Evolutionary conservation across 805 yeast genomes (phyloP).

Genomic region (Candida succiphila): DNA sequence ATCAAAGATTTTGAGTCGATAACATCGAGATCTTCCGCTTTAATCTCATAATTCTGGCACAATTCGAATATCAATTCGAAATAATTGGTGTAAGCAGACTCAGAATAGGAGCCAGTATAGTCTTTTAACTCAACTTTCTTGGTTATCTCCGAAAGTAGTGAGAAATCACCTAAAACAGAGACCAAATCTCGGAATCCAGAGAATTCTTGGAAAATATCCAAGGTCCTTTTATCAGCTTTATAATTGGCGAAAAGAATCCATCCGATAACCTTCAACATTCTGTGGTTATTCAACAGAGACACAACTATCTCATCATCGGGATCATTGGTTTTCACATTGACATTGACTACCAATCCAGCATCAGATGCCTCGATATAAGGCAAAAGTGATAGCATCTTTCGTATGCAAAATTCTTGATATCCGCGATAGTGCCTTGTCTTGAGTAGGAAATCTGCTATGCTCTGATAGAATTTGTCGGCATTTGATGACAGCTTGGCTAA

Average conservation of each 20-base stretch:
- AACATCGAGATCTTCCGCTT: slow-evolving; percentile 27
- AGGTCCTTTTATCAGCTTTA: slow-evolving; percentile 17
- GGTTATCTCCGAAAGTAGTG: too few species aligned
- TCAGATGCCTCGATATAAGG: slow-evolving; percentile 20
- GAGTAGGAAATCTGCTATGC: slow-evolving; percentile 17
- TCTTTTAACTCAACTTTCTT: too few species aligned
- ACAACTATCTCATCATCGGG: slow-evolving; percentile 10
- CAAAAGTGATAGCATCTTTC: slow-evolving; percentile 38
- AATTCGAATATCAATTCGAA: slow-evolving; percentile 47
- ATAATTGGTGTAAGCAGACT: slow-evolving; percentile 21
- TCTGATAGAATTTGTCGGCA: slow-evolving; percentile 17
- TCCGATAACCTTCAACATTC: slow-evolving; percentile 21
- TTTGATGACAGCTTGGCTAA: slow-evolving; percentile 3
- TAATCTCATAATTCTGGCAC: slow-evolving; percentile 39
- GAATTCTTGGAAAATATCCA: slow-evolving; percentile 38
- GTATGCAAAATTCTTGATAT: slow-evolving; percentile 33
- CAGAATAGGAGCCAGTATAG: too few species aligned
- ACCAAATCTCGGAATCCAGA: slow-evolving; percentile 39
- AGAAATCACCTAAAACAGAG: too few species aligned
- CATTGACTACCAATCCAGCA: slow-evolving; percentile 7
- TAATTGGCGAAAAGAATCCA: slow-evolving; percentile 20
- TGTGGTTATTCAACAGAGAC: slow-evolving; percentile 17
- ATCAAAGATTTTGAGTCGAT: slow-evolving; percentile 36
- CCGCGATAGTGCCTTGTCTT: slow-evolving; percentile 20
- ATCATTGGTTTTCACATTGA: too few species aligned